These are phyloP conservation scores for Quercus tomentella DNA, from an alignment of 331 rosid genomes.

Conservation along the genomic window DNA sequence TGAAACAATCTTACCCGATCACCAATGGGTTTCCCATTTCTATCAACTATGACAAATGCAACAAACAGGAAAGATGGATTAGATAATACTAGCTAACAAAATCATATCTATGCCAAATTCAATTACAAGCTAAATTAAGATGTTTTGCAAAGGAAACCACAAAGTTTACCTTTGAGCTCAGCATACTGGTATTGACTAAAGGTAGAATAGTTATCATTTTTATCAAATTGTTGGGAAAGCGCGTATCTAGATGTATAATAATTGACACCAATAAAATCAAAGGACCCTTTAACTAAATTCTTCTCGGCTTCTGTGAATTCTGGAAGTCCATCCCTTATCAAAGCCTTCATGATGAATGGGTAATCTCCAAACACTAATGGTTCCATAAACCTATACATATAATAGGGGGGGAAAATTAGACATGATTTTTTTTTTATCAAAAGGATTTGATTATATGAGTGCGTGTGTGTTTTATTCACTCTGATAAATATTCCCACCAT, in stretches of 20 bases:
- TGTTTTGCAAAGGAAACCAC: too few species aligned
- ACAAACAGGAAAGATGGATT: too few species aligned
- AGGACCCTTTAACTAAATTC: slow-evolving; percentile 5
- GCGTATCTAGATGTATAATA: not conserved
- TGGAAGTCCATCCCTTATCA: not conserved
- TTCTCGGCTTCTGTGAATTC: not conserved
- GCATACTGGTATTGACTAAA: not conserved
- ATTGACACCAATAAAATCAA: slow-evolving; percentile 2
- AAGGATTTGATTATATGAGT: too few species aligned
- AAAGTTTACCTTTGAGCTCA: not conserved
- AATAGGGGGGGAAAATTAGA: too few species aligned
- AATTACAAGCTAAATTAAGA: not conserved
- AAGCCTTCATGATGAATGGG: slow-evolving; percentile 1
- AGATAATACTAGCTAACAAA: too few species aligned
- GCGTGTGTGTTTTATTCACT: too few species aligned
- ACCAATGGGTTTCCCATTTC: too few species aligned
- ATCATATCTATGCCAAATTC: too few species aligned
- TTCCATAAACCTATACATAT: slow-evolving; percentile 2
- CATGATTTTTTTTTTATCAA: too few species aligned
- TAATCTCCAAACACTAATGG: slow-evolving; percentile 6
- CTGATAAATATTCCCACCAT: not conserved
- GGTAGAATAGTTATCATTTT: not conserved
- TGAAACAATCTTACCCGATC: too few species aligned
- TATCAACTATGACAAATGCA: too few species aligned
- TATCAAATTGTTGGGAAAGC: not conserved